Evolutionary conservation across 805 yeast species (phyloP).

Genomic region (Maudiozyma turicensis): DNA sequence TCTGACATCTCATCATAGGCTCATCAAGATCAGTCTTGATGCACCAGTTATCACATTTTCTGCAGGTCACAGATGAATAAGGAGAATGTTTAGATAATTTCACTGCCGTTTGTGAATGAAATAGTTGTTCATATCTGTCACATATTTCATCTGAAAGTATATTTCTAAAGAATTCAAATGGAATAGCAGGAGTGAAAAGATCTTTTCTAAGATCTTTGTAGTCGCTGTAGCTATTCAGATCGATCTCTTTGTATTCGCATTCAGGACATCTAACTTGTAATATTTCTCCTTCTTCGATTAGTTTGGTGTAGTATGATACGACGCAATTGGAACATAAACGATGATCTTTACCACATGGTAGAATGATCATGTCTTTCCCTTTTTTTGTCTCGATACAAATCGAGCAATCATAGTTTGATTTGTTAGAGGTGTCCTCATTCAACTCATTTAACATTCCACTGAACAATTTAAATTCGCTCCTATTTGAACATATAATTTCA

Average conservation of each 20-base stretch:
- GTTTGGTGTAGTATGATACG: conserved; percentile 32
- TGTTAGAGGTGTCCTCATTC: conserved; percentile 24
- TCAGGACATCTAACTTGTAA: conserved; percentile 50
- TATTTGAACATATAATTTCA: conserved; percentile 5
- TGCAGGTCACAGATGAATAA: conserved; percentile 41
- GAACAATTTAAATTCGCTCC: conserved; percentile 12
- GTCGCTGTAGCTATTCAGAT: conserved; percentile 15
- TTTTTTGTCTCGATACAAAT: conserved; percentile 44
- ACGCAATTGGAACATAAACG: conserved; percentile 40
- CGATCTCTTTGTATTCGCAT: conserved; percentile 24
- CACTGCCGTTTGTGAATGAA: conserved; percentile 33
- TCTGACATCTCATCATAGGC: conserved; percentile 38
- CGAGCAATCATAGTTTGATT: conserved; percentile 39
- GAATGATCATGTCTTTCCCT: conserved; percentile 32
- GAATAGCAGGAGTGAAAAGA: conserved; percentile 36
- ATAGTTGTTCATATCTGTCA: conserved; percentile 33
- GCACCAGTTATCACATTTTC: conserved; percentile 41
- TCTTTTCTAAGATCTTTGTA: conserved; percentile 28
- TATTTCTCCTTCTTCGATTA: conserved; percentile 40
- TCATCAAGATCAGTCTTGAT: conserved; percentile 39
- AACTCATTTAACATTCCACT: conserved; percentile 19
- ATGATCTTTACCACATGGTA: conserved; percentile 35
- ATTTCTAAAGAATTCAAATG: conserved; percentile 27
- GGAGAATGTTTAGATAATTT: conserved; percentile 39
- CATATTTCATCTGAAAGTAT: conserved; percentile 27